These are phyloP conservation scores for Rhododendron kiyosumense DNA, from an alignment of 148 eudicot species.

Conservation along the genomic window DNA sequence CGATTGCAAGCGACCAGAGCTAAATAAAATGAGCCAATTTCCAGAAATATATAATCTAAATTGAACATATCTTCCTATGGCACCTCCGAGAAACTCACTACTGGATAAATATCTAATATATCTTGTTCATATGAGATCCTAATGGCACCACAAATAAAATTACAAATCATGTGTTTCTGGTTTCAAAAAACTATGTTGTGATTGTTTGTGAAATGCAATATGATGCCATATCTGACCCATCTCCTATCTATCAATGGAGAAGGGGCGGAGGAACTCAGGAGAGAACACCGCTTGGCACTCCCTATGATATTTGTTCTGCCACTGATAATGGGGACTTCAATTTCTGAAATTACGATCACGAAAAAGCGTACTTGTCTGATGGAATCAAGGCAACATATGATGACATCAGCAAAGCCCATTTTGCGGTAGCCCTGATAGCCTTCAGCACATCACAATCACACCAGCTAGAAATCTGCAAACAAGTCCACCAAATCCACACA, in stretches of 20 bases:
- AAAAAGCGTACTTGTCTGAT: conserved; percentile 42
- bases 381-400: conserved; percentile 63
- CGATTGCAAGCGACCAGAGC: background rate
- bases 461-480: background rate
- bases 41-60: background rate
- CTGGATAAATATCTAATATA: background rate
- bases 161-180: background rate
- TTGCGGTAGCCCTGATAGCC: background rate
- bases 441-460: background rate
- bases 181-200: background rate
- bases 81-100: background rate
- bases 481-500: background rate
- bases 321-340: background rate
- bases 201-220: background rate
- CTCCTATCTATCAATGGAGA: background rate
- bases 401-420: conserved; percentile 50
- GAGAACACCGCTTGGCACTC: background rate
- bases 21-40: background rate
- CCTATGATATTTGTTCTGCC: background rate
- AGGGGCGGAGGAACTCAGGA: background rate
- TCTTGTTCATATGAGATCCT: background rate
- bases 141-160: background rate
- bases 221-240: background rate
- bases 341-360: background rate
- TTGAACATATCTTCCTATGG: background rate